Evolutionary conservation across 2,329 filamentous ascomycete genomes (phyloP).

Genomic region (Pseudocercospora musae): DNA sequence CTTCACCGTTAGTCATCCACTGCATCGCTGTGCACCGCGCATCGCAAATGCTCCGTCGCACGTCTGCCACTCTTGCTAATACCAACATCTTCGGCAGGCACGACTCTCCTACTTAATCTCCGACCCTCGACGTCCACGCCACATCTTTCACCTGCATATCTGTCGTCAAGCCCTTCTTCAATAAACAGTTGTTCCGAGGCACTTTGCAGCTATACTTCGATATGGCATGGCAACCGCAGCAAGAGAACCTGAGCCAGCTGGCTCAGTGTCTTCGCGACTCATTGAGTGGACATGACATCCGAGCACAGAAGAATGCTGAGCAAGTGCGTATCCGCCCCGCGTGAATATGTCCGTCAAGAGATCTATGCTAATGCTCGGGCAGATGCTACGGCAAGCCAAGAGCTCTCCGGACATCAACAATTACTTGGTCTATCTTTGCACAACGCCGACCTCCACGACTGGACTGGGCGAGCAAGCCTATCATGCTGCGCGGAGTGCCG

Average conservation of each 20-base stretch:
- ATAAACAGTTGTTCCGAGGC: neutral
- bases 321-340: slow-evolving; percentile 55
- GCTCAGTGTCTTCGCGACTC: slow-evolving; percentile 88
- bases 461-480: slow-evolving; percentile 61
- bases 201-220: slow-evolving; percentile 21
- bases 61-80: neutral
- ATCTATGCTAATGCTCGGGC: neutral
- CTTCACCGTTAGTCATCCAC: slow-evolving; percentile 10
- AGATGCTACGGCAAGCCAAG: slow-evolving; percentile 94
- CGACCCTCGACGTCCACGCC: neutral
- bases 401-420: slow-evolving; percentile 91
- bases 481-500: slow-evolving; percentile 76
- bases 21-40: neutral
- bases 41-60: neutral
- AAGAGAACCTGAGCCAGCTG: slow-evolving; percentile 84
- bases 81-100: slow-evolving; percentile 3
- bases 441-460: slow-evolving; percentile 59
- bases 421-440: slow-evolving; percentile 90
- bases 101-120: slow-evolving; percentile 3
- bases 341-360: neutral
- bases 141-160: neutral
- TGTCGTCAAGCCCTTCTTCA: neutral
- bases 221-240: slow-evolving; percentile 92
- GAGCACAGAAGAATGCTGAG: slow-evolving; percentile 84
- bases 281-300: slow-evolving; percentile 75